Evolutionary conservation across 2,329 filamentous ascomycete genomes (phyloP).

Genomic region (Scopulariopsis brevicaulis): DNA sequence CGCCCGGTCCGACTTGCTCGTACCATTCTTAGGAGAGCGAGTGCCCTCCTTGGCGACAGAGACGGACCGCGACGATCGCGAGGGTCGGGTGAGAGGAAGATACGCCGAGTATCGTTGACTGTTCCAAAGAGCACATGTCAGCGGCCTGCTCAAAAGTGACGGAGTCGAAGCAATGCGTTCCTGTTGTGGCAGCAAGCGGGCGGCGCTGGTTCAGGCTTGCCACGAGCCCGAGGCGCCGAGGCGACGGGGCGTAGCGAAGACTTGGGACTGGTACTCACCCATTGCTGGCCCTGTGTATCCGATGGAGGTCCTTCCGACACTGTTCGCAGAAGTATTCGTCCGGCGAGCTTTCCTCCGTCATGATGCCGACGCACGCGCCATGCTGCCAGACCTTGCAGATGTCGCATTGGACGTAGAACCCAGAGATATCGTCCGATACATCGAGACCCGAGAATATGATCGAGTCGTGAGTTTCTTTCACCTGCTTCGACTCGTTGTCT

Average conservation of each 20-base stretch:
- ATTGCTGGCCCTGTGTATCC: conserved; percentile 66
- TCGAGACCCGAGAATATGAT: conserved; percentile 48
- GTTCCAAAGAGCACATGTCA: background rate
- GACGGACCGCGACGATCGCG: conserved; percentile 48
- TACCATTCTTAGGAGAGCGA: conserved; percentile 40
- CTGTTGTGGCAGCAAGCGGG: background rate
- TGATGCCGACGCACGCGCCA: conserved; percentile 92
- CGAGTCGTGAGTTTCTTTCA: conserved; percentile 44
- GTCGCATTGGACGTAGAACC: conserved; percentile 97
- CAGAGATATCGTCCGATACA: conserved; percentile 75
- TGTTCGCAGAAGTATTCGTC: conserved; percentile 98
- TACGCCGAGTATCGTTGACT: conserved; percentile 59
- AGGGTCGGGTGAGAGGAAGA: conserved; percentile 44
- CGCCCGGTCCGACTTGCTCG: conserved; percentile 43
- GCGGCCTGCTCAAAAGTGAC: background rate
- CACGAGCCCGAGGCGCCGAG: background rate
- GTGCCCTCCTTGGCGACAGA: conserved; percentile 54
- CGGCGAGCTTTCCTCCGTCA: conserved; percentile 83
- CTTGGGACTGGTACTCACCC: conserved; percentile 52
- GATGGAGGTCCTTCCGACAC: conserved; percentile 86
- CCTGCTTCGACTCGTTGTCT: conserved; percentile 39
- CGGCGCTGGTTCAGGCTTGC: background rate
- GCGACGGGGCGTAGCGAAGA: background rate
- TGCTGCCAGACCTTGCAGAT: conserved; percentile 98
- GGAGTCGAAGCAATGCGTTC: background rate